Evolutionary conservation across 441 rosid genomes (phyloP).

Genomic region (Populus trichocarpa): DNA sequence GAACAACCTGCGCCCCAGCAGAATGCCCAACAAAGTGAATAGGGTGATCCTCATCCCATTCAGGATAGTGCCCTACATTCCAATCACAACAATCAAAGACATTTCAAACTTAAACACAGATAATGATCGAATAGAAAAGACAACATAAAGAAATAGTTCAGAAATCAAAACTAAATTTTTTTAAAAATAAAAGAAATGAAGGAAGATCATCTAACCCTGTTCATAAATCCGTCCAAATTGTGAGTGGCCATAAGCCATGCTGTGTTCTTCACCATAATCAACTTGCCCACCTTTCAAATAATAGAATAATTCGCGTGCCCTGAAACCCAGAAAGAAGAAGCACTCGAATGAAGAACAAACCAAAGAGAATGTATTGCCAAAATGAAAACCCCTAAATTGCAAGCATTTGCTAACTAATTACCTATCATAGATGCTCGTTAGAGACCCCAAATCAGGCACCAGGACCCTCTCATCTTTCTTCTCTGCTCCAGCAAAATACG

Average conservation of each 20-base stretch:
- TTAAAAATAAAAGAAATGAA: not conserved
- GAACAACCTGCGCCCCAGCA: constrained; percentile 92
- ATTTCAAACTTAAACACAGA: constrained; percentile 3
- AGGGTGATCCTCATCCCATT: constrained; percentile 95
- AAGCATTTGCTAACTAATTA: constrained; percentile 19
- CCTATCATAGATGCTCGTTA: constrained; percentile 90
- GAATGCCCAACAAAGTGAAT: constrained; percentile 96
- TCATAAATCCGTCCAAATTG: constrained; percentile 76
- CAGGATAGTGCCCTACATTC: constrained; percentile 69
- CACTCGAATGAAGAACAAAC: not conserved
- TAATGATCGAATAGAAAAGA: not conserved
- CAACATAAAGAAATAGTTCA: not conserved
- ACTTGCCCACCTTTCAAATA: constrained; percentile 88
- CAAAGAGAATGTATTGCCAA: not conserved
- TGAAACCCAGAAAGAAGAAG: constrained; percentile 28
- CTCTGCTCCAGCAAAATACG: constrained; percentile 97
- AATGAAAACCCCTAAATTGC: constrained; percentile 3
- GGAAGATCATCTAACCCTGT: constrained; percentile 38
- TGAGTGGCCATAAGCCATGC: constrained; percentile 79
- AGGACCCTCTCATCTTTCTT: constrained; percentile 90
- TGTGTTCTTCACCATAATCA: constrained; percentile 92
- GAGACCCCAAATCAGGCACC: constrained; percentile 96
- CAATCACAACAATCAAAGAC: constrained; percentile 16
- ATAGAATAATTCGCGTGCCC: constrained; percentile 94
- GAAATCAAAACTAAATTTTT: not conserved